Base-by-base conservation (phyloP, 1,139 yeast species). In the Yamadazyma sp. region DNA sequence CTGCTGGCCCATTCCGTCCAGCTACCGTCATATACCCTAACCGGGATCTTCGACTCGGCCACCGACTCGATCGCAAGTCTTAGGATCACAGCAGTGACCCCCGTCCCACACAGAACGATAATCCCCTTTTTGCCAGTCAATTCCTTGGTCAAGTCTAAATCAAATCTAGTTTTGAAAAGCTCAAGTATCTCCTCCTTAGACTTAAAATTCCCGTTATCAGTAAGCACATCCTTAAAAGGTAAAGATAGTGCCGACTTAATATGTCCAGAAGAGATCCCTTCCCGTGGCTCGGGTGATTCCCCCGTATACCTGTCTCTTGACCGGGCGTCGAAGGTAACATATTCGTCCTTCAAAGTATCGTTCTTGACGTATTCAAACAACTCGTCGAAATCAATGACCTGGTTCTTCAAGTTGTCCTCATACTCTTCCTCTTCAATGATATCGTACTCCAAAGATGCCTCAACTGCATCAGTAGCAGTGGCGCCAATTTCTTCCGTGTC, bases 31-130 rank as follows among this genome's bases (percentile, higher is more conserved):
- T 91, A 92, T 6, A 92, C 83, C 38, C 80, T 76, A 15, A 88
- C 71, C 1, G 84, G 79, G 17, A 77, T 68, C 38, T 81, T 79
- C 31, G 87, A 64, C 3, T 87, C 94, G 17, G 82, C 71, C 11
- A 71, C 56, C 7, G 61, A 54, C 39, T 68, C 68, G 38, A 73
- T 57, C 8, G 76, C 77, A 33, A 67, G 50, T 59, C 85, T 83
- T 41, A 91, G 69, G 31, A 91, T 80, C 47, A 91, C 87, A 0
- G 96, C 97, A 16, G 96, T 83, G 33, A 91, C 97, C 36, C 98
- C 98, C 1, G 96, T 83, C 17, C 98, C 98, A 59, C 98, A 92
- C 87, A 86, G 80, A 33, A 83, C 87, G 40, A 92, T 80, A 15
- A 87, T 77, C 8, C 85, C 89, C 51, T 82, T 79, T 37, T 55